Base-by-base conservation (phyloP, 1,139 yeast genomes). In the Chernovozyma sophiae-reginae region DNA sequence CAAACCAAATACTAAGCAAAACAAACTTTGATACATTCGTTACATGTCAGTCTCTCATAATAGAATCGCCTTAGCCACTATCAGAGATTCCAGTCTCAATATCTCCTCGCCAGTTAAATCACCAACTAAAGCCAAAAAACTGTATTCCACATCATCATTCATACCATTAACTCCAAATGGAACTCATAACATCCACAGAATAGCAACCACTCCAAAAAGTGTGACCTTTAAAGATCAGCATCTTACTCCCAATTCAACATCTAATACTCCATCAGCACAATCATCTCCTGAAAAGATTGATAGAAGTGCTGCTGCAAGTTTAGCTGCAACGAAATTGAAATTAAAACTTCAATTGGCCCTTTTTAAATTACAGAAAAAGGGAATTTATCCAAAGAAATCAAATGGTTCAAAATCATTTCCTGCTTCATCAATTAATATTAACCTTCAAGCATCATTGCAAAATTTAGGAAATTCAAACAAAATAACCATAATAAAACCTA, bases 301-400 rank as follows among this genome's bases (percentile, higher is more conserved):
- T 39, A 46, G 46, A 18, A 55, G 51, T 40, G 60, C 56, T 35
- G 46, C 55, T 27, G 64, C 62, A 12, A 61, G 57, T 26, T 54
- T 60, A 43, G 72, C 78, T 22, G 89, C 90, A 12, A 69, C 82
- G 35, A 75, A 77, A 52, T 69, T 86, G 51, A 81, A 81, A 53
- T 66, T 80, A 48, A 78, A 90, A 49, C 70, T 87, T 28, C 84
- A 81, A 52, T 63, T 86, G 48, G 97, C 97, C 1, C 75, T 83
- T 50, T 86, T 79, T 63, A 86, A 86, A 55, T 75, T 85, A 40
- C 75, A 60, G 19, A 46, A 37, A 23, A 34, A 32, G 24, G 40
- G 40, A 16, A n/a, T 30, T 11, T 27, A 25, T 23, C 24, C 16
- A 5, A 16, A 16, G 7, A 22, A 33, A 10, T 13, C 22, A 4